A percentile compares a stretch with the other conserved stretches of the same genome.
Evolutionary conservation across 2,329 filamentous ascomycete genomes (phyloP).

Genomic region (Claviceps humidiphila): DNA sequence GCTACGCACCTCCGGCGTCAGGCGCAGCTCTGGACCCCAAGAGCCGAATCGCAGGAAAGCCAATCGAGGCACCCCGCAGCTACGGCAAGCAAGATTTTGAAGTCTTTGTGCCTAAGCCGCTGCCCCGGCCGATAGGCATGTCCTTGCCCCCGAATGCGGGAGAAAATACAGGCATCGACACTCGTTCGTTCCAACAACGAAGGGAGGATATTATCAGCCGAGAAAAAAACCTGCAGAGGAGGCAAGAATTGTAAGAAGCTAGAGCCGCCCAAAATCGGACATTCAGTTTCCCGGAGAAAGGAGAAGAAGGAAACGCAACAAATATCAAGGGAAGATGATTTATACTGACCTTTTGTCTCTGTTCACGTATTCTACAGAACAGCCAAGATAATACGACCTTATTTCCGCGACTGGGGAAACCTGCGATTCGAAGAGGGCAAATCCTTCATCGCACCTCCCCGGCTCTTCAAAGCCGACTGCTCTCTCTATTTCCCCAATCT

Average conservation of each 20-base stretch:
- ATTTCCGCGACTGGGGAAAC: constrained; percentile 92
- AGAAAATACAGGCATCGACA: constrained; percentile 70
- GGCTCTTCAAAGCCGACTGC: constrained; percentile 69
- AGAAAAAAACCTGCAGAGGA: constrained; percentile 66
- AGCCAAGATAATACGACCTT: constrained; percentile 67
- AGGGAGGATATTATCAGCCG: constrained; percentile 73
- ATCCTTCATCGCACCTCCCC: constrained; percentile 72
- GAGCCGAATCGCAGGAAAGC: constrained; percentile 26
- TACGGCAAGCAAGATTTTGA: constrained; percentile 41
- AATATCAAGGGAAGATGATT: too few species aligned
- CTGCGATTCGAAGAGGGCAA: constrained; percentile 76
- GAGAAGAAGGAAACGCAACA: not conserved
- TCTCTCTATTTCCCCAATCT: constrained; percentile 93
- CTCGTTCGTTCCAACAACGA: constrained; percentile 51
- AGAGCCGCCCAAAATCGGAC: too few species aligned
- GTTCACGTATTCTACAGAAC: constrained; percentile 34
- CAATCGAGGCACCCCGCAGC: constrained; percentile 45
- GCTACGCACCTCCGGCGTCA: constrained; percentile 20
- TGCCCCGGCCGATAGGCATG: constrained; percentile 71
- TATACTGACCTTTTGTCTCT: too few species aligned
- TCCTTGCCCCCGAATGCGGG: constrained; percentile 57
- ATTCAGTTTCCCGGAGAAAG: not conserved
- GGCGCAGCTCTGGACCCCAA: constrained; percentile 25
- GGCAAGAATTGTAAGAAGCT: constrained; percentile 57
- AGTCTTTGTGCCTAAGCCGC: constrained; percentile 43